These are phyloP conservation scores for Nothophaeocryptopus gaeumannii DNA, from an alignment of 2,329 filamentous ascomycete species.

Conservation along the genomic window DNA sequence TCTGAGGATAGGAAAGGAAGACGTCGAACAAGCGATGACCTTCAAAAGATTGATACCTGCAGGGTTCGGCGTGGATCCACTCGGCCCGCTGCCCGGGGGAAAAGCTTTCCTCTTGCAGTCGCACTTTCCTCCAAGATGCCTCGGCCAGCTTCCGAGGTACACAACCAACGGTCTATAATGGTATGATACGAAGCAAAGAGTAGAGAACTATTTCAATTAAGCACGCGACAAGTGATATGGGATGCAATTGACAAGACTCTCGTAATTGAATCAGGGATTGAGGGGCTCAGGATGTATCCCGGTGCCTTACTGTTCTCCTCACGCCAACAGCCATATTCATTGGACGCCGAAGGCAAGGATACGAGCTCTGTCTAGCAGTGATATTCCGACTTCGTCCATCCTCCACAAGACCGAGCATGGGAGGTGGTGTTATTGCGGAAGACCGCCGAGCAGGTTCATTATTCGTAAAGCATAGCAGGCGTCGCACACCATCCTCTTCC, in stretches of 20 bases:
- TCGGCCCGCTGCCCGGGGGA: constrained; percentile 1
- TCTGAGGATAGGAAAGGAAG: neutral
- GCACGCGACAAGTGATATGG: constrained; percentile 1
- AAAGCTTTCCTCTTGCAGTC: constrained; percentile 8
- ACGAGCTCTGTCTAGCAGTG: too few species aligned
- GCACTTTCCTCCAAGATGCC: neutral
- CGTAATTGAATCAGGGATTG: neutral
- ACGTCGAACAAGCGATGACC: neutral
- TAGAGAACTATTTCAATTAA: neutral
- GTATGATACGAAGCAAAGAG: neutral
- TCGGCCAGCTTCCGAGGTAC: neutral
- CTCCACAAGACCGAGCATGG: too few species aligned
- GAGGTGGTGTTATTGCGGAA: too few species aligned
- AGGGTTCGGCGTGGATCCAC: constrained; percentile 1
- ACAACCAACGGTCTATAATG: neutral
- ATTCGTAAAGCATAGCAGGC: too few species aligned
- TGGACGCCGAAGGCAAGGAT: constrained; percentile 5
- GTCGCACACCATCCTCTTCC: neutral
- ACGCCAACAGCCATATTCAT: constrained; percentile 3
- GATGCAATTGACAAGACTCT: neutral
- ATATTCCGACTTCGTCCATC: too few species aligned
- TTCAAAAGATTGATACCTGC: constrained; percentile 3
- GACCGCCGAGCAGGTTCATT: too few species aligned
- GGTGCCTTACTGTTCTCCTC: constrained; percentile 11
- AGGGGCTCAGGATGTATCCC: neutral